Percentiles rank a stretch among this genome's conserved stretches.
These are phyloP conservation scores for Agapanthus africanus DNA, from an alignment of 106 monocot species.

Conservation along the genomic window DNA sequence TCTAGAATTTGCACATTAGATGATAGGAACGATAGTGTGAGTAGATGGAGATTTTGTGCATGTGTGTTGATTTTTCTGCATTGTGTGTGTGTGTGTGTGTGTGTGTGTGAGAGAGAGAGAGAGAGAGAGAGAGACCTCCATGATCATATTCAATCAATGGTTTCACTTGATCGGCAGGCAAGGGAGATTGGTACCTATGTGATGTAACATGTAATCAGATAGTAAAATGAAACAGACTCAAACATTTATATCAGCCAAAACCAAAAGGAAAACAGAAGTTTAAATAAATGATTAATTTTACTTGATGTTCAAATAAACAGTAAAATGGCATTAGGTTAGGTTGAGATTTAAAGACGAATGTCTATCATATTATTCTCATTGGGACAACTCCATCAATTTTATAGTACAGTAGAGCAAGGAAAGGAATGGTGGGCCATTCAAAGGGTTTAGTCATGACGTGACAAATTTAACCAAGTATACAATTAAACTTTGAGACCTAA, in stretches of 20 bases:
- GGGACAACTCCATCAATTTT: background rate
- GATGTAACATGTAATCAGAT: background rate
- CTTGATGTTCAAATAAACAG: background rate
- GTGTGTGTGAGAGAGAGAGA: background rate
- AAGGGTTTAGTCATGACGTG: too few species aligned
- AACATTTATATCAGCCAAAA: background rate
- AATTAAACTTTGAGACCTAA: too few species aligned
- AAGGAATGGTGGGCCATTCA: too few species aligned
- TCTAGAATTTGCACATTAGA: slow-evolving; percentile 29
- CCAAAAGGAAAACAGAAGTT: background rate
- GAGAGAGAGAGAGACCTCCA: background rate
- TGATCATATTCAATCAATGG: slow-evolving; percentile 17
- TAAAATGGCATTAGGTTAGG: too few species aligned
- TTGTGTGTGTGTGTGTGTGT: background rate
- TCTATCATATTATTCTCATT: background rate
- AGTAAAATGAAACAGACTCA: background rate
- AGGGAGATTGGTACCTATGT: slow-evolving; percentile 30
- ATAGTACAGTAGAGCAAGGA: too few species aligned
- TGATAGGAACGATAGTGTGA: background rate
- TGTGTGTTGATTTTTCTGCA: background rate
- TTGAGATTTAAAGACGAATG: background rate
- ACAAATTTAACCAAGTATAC: too few species aligned
- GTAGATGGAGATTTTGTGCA: background rate
- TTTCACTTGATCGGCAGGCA: slow-evolving; percentile 31
- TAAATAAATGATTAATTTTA: background rate